Conservation (phyloP, 306 rosid species). For the Potentilla sterilis region DNA sequence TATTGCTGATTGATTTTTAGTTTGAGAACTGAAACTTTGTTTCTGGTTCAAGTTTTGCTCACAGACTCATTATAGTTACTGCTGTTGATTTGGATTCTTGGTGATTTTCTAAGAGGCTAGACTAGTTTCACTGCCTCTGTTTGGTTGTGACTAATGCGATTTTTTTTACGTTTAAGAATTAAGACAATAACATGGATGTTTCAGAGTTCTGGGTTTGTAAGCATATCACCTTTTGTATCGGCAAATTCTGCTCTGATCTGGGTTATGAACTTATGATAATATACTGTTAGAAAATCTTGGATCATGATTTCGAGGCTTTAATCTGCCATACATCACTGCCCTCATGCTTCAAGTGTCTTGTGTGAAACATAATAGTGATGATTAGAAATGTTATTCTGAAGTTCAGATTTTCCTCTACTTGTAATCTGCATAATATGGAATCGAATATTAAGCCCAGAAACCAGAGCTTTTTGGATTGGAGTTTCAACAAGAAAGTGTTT, state of each 20-base stretch:
- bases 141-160: constrained; percentile 9
- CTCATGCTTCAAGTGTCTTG: neutral
- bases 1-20: constrained; percentile 4
- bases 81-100: constrained; percentile 11
- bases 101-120: neutral
- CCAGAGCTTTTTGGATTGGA: neutral
- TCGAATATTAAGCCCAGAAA: neutral
- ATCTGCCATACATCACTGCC: neutral
- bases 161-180: constrained; percentile 11
- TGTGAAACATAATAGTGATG: neutral
- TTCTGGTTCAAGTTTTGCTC: constrained; percentile 9
- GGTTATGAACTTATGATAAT: neutral
- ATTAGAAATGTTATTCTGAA: neutral
- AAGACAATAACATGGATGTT: neutral
- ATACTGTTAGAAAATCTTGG: neutral
- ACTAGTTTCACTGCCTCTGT: neutral
- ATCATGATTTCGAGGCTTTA: neutral
- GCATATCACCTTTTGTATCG: neutral
- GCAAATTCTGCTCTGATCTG: neutral
- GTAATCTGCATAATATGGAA: neutral
- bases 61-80: neutral
- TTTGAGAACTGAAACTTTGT: constrained; percentile 20
- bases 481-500: neutral
- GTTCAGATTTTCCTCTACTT: neutral
- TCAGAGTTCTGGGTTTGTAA: neutral